Base-by-base conservation (phyloP, 345 rosid genomes). In the Gossypium longicalyx region DNA sequence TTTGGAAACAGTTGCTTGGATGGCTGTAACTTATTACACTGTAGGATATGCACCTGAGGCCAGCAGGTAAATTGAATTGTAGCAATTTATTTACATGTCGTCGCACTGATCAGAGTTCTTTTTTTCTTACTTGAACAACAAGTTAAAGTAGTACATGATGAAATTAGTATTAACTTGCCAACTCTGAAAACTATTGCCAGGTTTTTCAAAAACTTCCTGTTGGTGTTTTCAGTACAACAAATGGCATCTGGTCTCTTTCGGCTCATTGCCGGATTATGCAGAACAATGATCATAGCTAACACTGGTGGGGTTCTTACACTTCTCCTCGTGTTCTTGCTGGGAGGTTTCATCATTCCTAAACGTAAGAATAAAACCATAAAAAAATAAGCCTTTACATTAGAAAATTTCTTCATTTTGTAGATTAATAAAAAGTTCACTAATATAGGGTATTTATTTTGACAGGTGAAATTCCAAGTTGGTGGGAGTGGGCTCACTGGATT, bases 401-500 rank as follows among this genome's bases (percentile, higher is more conserved):
- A 62, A 57, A 22, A 22, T 57, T 57, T 57, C 27, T 10, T 57
- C 61, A 1, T 19, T 9, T 57, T 20, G 27, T 20, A 57, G 52
- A 48, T 12, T 20, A 57, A 3, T 57, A 57, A 9, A 56, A n/a
- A 56, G 54, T 57, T 38, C 48, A 53, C 27, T 52, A 59, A 43
- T 56, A 45, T 3, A 29, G 53, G 10, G 38, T 38, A 22, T 73
- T 19, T 12, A 57, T 69, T 74, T 41, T 74, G 69, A 81, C 86
- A 92, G 97, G 74, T 67, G 25, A 86, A 34, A 90, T 95, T 77
- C 99, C 98, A 41, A 67, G 15, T 9, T 91, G 99, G 94, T 95
- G 96, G 97, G 60, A 63, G 34, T 95, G 98, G 99, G 98, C 83
- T 67, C 87, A 95, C 71, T 95, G 99, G 99, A 73, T 91, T 65